These are phyloP conservation scores for Malassezia japonica DNA, from an alignment of 1,284 basidiomycete species.

Conservation along the genomic window DNA sequence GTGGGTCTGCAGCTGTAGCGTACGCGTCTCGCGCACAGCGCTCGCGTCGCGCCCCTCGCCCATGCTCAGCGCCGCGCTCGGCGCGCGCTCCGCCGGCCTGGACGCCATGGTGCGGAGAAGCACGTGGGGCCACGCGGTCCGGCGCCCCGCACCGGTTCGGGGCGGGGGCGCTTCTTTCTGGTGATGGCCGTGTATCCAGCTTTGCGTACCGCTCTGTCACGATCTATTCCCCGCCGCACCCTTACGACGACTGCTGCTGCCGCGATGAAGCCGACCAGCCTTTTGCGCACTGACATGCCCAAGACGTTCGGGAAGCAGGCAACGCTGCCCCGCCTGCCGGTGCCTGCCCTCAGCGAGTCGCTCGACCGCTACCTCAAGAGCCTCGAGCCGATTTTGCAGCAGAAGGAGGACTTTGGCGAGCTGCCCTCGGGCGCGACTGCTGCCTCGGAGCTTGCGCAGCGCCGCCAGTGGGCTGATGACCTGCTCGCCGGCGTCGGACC, in stretches of 20 bases:
- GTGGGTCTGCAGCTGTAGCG: constrained; percentile 39
- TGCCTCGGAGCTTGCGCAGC: constrained; percentile 56
- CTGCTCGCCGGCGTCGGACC: constrained; percentile 65
- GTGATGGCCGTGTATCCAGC: constrained; percentile 2
- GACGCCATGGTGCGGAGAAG: neutral
- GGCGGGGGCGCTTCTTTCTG: neutral
- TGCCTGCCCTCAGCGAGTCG: constrained; percentile 68
- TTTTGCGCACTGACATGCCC: neutral
- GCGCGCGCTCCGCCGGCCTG: neutral
- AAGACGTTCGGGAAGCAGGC: constrained; percentile 16
- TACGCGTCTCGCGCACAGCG: constrained; percentile 31
- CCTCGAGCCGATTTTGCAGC: constrained; percentile 66
- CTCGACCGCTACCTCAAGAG: constrained; percentile 71
- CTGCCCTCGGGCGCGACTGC: constrained; percentile 51
- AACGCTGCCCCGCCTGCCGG: constrained; percentile 63
- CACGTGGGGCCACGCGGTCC: neutral
- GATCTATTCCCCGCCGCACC: neutral
- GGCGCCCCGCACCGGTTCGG: neutral
- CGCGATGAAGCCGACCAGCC: neutral
- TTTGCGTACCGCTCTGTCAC: neutral
- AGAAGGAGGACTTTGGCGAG: constrained; percentile 54
- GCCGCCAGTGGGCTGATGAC: constrained; percentile 61
- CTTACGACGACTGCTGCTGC: neutral
- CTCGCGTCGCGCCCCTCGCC: neutral
- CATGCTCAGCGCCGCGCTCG: neutral